A percentile compares a stretch with the other conserved stretches of the same genome.
phyloP scores from a whole-genome alignment of 805 yeast genomes.

The Grigorovia transvaalensis region DNA sequence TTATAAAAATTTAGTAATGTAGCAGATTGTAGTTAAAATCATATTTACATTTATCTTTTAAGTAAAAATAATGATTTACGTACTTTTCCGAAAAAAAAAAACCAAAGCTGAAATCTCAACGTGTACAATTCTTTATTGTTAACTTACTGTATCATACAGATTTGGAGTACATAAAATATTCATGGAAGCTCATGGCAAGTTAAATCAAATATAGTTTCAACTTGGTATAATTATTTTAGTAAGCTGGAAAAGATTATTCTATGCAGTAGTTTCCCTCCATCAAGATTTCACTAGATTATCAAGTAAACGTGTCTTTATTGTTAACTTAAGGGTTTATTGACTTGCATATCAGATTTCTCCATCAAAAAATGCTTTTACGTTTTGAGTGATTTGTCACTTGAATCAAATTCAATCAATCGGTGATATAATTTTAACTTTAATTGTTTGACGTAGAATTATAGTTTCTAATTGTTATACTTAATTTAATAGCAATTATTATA shows the following conservation, averaged over 20 bases:
- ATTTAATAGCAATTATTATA: too few relatives aligned
- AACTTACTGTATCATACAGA: neutral
- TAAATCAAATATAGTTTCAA: neutral
- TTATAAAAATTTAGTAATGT: neutral
- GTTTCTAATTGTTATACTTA: neutral
- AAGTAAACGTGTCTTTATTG: neutral
- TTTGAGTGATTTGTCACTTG: neutral
- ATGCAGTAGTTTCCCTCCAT: too few relatives aligned
- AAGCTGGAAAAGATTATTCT: too few relatives aligned
- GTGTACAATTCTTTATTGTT: neutral
- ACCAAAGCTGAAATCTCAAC: neutral
- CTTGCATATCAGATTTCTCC: neutral
- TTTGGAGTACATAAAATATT: neutral
- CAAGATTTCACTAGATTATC: neutral
- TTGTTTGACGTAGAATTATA: neutral
- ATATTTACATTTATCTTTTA: too few relatives aligned
- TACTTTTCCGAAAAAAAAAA: neutral
- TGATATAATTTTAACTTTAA: neutral
- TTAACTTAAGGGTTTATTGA: neutral
- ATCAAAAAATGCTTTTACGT: neutral
- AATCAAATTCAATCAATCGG: neutral
- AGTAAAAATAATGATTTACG: neutral
- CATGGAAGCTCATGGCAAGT: neutral
- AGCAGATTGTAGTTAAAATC: neutral
- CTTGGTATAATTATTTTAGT: too few relatives aligned